phyloP scores from a whole-genome alignment of 495 filamentous ascomycete genomes.

The Podospora bellae-mahoneyi region DNA sequence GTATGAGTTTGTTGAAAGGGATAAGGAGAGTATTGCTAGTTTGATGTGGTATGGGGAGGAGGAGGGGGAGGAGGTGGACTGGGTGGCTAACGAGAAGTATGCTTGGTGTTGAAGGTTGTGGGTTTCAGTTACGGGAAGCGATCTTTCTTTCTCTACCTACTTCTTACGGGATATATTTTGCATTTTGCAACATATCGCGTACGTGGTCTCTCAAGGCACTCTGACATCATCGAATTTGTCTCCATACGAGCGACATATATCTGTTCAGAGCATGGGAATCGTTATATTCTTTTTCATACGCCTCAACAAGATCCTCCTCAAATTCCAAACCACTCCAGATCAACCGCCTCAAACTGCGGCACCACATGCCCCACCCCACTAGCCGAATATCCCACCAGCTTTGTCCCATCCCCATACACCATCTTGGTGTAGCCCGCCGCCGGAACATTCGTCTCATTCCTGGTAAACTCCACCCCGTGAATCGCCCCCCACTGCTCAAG shows the following conservation, averaged over 20 bases:
- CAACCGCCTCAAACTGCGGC: slow-evolving; percentile 36
- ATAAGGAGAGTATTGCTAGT: slow-evolving; percentile 50
- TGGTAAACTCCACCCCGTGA: slow-evolving; percentile 33
- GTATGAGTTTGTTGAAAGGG: slow-evolving; percentile 43
- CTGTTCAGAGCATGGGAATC: too few species aligned
- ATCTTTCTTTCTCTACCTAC: too few species aligned
- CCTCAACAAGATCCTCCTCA: neutral
- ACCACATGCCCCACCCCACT: slow-evolving; percentile 49
- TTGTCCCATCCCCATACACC: slow-evolving; percentile 43
- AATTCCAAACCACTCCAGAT: slow-evolving; percentile 42
- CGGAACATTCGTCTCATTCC: slow-evolving; percentile 36
- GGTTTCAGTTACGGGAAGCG: too few species aligned
- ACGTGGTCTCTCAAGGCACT: too few species aligned
- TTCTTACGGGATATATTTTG: too few species aligned
- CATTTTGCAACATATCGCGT: too few species aligned
- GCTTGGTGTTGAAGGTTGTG: slow-evolving; percentile 68
- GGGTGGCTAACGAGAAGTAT: slow-evolving; percentile 91
- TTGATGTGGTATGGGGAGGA: slow-evolving; percentile 53
- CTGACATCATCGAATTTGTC: too few species aligned
- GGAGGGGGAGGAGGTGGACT: slow-evolving; percentile 59
- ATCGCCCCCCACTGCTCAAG: slow-evolving; percentile 54
- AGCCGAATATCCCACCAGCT: slow-evolving; percentile 42
- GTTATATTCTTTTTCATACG: too few species aligned
- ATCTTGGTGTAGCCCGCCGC: slow-evolving; percentile 40
- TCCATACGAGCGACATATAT: too few species aligned